These are phyloP conservation scores for Striga asiatica DNA, from an alignment of 257 asterid genomes.

Conservation along the genomic window DNA sequence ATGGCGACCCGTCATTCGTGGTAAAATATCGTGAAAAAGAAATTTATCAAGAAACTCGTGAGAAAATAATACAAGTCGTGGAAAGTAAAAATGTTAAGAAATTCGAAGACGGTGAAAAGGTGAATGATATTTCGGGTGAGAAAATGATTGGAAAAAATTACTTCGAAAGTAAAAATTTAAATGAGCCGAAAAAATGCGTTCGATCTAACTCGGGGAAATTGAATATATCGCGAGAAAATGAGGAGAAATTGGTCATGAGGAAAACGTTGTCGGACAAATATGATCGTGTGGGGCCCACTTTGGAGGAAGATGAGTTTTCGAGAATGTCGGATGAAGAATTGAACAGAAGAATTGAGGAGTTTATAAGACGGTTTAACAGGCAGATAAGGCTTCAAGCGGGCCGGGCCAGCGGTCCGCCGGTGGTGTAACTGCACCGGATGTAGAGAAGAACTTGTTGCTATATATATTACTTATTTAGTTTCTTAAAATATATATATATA, in stretches of 20 bases:
- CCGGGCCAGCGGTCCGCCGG: too few relatives aligned
- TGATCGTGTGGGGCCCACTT: not conserved
- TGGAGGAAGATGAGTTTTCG: constrained; percentile 37
- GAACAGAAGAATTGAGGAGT: constrained; percentile 54
- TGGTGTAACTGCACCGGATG: too few relatives aligned
- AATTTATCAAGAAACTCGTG: constrained; percentile 16
- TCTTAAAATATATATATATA: too few relatives aligned
- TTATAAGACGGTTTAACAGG: constrained; percentile 40
- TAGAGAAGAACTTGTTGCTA: too few relatives aligned
- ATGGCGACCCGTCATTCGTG: not conserved
- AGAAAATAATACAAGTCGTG: constrained; percentile 23
- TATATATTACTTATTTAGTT: too few relatives aligned
- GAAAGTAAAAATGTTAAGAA: not conserved
- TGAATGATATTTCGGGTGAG: not conserved
- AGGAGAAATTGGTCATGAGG: constrained; percentile 11
- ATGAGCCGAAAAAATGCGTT: constrained; percentile 3
- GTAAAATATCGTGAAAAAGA: not conserved
- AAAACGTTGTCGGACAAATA: constrained; percentile 29
- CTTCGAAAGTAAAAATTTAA: not conserved
- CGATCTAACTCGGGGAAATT: constrained; percentile 26
- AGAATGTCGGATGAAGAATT: constrained; percentile 56
- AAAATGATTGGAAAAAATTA: not conserved
- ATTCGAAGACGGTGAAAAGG: not conserved
- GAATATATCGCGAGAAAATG: constrained; percentile 3
- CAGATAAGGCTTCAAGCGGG: constrained; percentile 61